Evolutionary conservation across 495 filamentous ascomycete genomes (phyloP).

Genomic region (Hypoxylon perforatum): DNA sequence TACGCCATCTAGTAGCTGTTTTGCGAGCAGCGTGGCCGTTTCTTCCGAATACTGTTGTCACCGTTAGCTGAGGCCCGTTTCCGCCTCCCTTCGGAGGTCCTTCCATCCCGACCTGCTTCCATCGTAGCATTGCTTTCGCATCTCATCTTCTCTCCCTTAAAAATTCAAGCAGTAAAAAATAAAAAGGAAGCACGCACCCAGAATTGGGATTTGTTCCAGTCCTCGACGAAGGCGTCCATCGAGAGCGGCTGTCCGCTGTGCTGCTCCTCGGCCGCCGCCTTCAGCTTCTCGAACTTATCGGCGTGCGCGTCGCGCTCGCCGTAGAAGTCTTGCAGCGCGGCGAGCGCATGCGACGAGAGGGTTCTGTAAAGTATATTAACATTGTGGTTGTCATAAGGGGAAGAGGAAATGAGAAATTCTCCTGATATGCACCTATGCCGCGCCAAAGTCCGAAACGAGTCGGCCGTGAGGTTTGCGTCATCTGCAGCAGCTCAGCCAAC

Average conservation of each 20-base stretch:
- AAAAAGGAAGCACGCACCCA: constrained; percentile 64
- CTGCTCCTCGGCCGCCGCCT: constrained; percentile 59
- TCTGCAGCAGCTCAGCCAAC: constrained; percentile 2
- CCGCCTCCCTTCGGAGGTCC: too few relatives aligned
- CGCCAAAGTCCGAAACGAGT: background rate
- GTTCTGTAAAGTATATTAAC: constrained; percentile 47
- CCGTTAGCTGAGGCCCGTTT: background rate
- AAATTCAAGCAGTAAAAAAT: background rate
- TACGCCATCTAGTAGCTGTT: constrained; percentile 68
- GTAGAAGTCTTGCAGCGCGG: constrained; percentile 75
- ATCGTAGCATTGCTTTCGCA: too few relatives aligned
- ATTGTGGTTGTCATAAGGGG: background rate
- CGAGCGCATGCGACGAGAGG: constrained; percentile 69
- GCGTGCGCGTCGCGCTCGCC: constrained; percentile 70
- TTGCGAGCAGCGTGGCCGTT: constrained; percentile 70
- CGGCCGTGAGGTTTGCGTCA: background rate
- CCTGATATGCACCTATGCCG: background rate
- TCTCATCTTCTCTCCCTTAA: too few relatives aligned
- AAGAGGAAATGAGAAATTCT: background rate
- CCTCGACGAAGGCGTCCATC: constrained; percentile 80
- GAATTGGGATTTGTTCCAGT: constrained; percentile 86
- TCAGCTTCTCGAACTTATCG: constrained; percentile 71
- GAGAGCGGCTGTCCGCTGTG: constrained; percentile 56
- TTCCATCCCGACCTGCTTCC: too few relatives aligned
- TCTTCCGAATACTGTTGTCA: constrained; percentile 72